Base-by-base conservation (phyloP, 306 rosid genomes). In the Astragalus membranaceus region DNA sequence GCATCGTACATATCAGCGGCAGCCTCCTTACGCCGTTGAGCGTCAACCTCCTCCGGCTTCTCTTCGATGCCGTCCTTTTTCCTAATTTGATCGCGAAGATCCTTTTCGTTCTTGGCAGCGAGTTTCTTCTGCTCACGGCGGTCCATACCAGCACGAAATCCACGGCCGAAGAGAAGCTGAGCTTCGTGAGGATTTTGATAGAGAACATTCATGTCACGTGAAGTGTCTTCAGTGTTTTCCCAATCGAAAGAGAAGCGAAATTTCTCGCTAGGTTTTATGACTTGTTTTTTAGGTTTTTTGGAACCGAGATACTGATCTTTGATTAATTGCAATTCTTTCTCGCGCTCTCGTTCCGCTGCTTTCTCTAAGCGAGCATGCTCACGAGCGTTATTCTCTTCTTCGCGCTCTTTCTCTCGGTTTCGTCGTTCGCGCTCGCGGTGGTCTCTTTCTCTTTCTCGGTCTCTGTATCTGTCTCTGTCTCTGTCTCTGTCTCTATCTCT, bases 151-250 rank as follows among this genome's bases (percentile, higher is more conserved):
- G 94, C 97, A 1, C 92, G 89, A 30, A 92, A 89, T 7, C 97
- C 97, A 36, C 97, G 76, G 4, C 94, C 97, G 9, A 92, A 92
- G 43, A 92, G 59, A 5, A 87, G 93, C 72, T 87, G 97, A 7
- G 97, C 97, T 78, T 91, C 97, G 44, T 91, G 97, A 71, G 97
- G 97, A 73, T 91, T 91, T 50, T 91, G 97, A 53, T 92, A 92
- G 30, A 92, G 82, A 2, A 43, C 0, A 51, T 92, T 92, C 96
- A 92, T 89, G 50, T 92, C 97, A 11, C 94, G 89, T 0, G 97
- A 92, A 5, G 97, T 92, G 69, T 89, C 96, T 74, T 92, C 97
- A 0, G 96, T 89, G 75, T 92, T 92, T 68, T 92, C 97, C 97
- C 97, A 92, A 64, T 92, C 94, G 76, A 92, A 92, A 3, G 97